Base-by-base conservation (phyloP, 768 basidiomycete species). In the Rhizopogon rudus region DNA sequence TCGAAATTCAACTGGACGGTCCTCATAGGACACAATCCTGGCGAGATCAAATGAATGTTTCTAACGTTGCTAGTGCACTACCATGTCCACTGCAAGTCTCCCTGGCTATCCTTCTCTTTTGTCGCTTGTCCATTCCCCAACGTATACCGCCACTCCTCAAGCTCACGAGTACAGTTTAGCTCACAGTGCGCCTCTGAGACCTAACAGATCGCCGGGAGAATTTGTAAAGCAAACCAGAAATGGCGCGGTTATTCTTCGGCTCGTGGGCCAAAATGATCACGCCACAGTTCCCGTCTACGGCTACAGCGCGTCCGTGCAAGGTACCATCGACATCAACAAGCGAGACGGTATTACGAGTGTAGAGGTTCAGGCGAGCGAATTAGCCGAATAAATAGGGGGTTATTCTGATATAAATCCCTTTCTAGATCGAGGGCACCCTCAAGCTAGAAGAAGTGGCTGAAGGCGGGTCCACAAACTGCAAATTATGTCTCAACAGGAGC, bases 361-460 rank as follows among this genome's bases (percentile, higher is more conserved):
- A 37, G 86, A 88, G 65, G 78, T 84, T 41, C 82, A 86, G 76
- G 87, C 80, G 58, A 54, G 72, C 55, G 44, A 33, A 44, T 10
- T 57, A 6, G 20, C 48, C 43, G 29, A 20, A 43, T 33, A 31
- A 35, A 49, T 22, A 49, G 44, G 48, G 51, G 44, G 3, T 7
- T 40, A 17, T 29, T 7, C 44, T 57, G 28, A 58, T 52, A 35
- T 51, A 14, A 17, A 13, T 2, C 4, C 39, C 2, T 20, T 28
- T 37, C 4, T 59, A 88, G 87, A 73, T 87, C 25, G 83, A 87
- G 63, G 87, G 86, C 12, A 75, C 69, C 40, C 71, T 89, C 46
- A 66, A 70, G 50, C 61, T 88, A 44, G 78, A 80, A 55, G 86
- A 88, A 64, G 74, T 87, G 22, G 87, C 80, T 3, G 87, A 82